Conservation (phyloP, 2,329 filamentous ascomycete genomes). For the Eutypella sp. region DNA sequence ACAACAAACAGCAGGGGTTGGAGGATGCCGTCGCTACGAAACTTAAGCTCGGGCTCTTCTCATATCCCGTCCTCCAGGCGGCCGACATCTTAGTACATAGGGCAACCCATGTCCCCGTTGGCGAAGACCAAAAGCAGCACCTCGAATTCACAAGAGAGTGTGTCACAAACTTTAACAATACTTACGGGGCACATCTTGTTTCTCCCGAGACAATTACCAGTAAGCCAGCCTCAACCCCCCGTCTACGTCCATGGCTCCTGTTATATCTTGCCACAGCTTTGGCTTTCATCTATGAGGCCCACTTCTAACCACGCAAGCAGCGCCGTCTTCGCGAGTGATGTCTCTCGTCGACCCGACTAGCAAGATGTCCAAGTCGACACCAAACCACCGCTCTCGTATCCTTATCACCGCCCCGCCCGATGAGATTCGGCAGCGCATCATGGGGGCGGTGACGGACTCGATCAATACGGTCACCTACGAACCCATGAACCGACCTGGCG, state of each 20-base stretch:
- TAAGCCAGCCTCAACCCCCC: slow-evolving; percentile 32
- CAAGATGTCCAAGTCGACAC: slow-evolving; percentile 94
- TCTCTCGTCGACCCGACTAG: slow-evolving; percentile 69
- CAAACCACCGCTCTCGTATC: slow-evolving; percentile 69
- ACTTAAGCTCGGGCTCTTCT: slow-evolving; percentile 86
- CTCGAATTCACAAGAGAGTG: slow-evolving; percentile 88
- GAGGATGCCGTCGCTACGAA: slow-evolving; percentile 48
- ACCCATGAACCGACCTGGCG: slow-evolving; percentile 63
- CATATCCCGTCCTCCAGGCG: slow-evolving; percentile 92
- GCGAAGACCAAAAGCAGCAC: slow-evolving; percentile 92
- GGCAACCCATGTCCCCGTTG: slow-evolving; percentile 93
- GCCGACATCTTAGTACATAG: slow-evolving; percentile 88
- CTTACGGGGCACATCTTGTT: slow-evolving; percentile 53
- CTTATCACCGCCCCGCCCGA: slow-evolving; percentile 68
- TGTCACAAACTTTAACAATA: slow-evolving; percentile 79
- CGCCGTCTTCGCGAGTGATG: slow-evolving; percentile 83
- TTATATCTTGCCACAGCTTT: background rate
- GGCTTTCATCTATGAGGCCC: background rate
- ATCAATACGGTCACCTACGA: slow-evolving; percentile 66
- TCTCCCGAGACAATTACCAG: slow-evolving; percentile 68
- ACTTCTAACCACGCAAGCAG: slow-evolving; percentile 35
- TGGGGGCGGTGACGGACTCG: slow-evolving; percentile 72
- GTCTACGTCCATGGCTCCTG: background rate
- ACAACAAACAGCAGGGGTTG: slow-evolving; percentile 52
- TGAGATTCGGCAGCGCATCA: slow-evolving; percentile 65